Conservation (phyloP, 257 asterid genomes). For the Paraleonurus japonicus region DNA sequence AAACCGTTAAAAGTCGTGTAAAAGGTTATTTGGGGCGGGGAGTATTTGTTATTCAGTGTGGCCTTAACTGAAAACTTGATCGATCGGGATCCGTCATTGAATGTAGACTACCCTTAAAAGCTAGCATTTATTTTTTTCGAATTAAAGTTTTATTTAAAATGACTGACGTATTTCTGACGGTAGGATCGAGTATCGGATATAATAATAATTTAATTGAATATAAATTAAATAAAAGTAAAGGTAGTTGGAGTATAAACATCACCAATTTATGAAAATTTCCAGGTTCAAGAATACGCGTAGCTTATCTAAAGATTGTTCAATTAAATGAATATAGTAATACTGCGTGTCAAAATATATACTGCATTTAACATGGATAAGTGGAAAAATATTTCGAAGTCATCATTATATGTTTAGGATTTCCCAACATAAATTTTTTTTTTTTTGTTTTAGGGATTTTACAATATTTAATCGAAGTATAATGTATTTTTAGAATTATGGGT, state of each 20-base stretch:
- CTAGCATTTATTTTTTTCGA: not conserved
- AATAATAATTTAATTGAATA: not conserved
- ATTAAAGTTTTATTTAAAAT: not conserved
- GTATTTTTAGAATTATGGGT: not conserved
- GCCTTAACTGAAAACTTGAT: not conserved
- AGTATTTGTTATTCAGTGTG: too few species aligned
- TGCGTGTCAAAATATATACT: not conserved
- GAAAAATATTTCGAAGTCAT: not conserved
- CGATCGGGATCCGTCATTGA: not conserved
- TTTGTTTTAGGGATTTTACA: not conserved
- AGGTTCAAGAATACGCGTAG: not conserved
- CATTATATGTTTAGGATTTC: not conserved
- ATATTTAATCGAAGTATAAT: not conserved
- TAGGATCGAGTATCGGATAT: not conserved
- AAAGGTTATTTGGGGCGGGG: too few species aligned
- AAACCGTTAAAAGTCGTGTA: too few species aligned
- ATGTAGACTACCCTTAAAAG: not conserved
- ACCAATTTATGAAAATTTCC: constrained; percentile 7
- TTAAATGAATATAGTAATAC: not conserved
- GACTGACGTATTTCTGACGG: not conserved
- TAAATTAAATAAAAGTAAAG: not conserved
- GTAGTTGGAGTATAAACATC: constrained; percentile 23
- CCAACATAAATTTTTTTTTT: not conserved
- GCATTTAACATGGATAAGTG: not conserved
- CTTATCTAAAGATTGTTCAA: not conserved